These are phyloP conservation scores for Apiospora arundinis DNA, from an alignment of 2,329 filamentous ascomycete genomes.

Conservation along the genomic window DNA sequence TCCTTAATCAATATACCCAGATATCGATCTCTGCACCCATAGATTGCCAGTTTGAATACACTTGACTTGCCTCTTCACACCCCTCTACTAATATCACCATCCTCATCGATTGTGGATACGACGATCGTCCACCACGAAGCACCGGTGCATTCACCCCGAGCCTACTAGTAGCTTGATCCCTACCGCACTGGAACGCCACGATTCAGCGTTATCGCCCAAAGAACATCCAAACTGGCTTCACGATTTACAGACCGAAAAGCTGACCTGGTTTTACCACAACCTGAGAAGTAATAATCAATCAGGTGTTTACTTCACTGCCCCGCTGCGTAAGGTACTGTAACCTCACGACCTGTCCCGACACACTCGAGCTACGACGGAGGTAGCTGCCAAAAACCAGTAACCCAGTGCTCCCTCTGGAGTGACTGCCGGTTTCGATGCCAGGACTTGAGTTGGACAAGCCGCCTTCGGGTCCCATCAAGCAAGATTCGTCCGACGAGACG, in stretches of 20 bases:
- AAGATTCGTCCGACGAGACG: conserved; percentile 26
- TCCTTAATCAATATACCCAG: not conserved
- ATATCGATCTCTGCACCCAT: not conserved
- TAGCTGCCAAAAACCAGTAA: not conserved
- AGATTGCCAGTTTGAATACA: not conserved
- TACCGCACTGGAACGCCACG: not conserved
- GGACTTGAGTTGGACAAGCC: conserved; percentile 38
- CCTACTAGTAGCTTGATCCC: conserved; percentile 2
- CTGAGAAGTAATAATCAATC: not conserved
- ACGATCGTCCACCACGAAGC: not conserved
- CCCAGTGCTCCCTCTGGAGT: conserved; percentile 13
- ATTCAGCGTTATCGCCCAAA: not conserved
- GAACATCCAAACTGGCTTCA: not conserved
- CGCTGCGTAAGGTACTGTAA: not conserved
- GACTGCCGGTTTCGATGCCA: conserved; percentile 28
- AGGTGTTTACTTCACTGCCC: not conserved
- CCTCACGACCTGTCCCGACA: not conserved
- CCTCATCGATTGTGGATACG: not conserved
- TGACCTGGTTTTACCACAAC: not conserved
- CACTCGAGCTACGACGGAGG: not conserved
- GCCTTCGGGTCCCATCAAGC: conserved; percentile 32
- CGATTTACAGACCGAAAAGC: not conserved
- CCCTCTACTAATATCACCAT: conserved; percentile 3
- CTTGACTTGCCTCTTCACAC: not conserved
- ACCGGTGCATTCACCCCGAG: not conserved